phyloP scores from a whole-genome alignment of 164 flowering plant genomes.

The grape (Vitis vinifera) region ASM3070453v1 NC_081814.1:4815001-4815500 shows the following conservation, averaged over 20 bases:
- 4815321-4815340: background rate
- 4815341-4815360: conserved; percentile 60
- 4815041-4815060: no score
- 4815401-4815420: conserved; percentile 50
- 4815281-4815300: background rate
- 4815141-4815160: conserved; percentile 81
- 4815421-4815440: conserved; percentile 81
- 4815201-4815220: conserved; percentile 58
- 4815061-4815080: background rate
- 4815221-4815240: conserved; percentile 64
- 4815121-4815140: conserved; percentile 77
- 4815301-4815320: no score
- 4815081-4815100: background rate
- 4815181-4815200: conserved; percentile 61
- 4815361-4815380: conserved; percentile 70
- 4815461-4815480: conserved; percentile 75
- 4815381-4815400: conserved; percentile 57
- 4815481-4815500: conserved; percentile 76
- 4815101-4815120: conserved; percentile 55
- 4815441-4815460: conserved; percentile 93
- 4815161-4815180: conserved; percentile 50
- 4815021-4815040: no score
- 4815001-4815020: no score
- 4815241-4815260: conserved; percentile 46
- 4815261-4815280: conserved; percentile 55